A percentile compares a stretch with the other conserved stretches of the same genome.
Evolutionary conservation across 257 asterid species (phyloP).

Genomic region (Henckelia pumila): DNA sequence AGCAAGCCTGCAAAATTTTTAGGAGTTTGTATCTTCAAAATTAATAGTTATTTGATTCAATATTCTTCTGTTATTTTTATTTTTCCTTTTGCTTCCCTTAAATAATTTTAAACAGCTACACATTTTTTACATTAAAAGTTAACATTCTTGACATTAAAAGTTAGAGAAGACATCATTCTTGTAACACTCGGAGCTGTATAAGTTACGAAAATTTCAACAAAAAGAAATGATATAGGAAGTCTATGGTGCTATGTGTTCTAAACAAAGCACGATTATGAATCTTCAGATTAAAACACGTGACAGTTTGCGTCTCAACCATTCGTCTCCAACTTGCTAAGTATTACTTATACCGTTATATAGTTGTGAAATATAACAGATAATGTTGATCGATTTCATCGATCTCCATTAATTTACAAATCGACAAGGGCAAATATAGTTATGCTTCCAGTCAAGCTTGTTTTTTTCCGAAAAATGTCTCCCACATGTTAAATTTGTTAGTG

Average conservation of each 20-base stretch:
- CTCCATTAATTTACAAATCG: not conserved
- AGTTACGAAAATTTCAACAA: no score
- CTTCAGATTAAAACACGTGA: not conserved
- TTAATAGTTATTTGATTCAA: not conserved
- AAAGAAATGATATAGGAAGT: no score
- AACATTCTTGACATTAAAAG: not conserved
- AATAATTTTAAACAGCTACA: no score
- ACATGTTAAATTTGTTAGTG: no score
- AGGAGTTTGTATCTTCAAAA: not conserved
- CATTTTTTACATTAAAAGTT: no score
- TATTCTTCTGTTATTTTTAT: no score
- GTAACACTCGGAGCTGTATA: no score
- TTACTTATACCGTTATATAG: not conserved
- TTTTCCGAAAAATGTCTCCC: not conserved
- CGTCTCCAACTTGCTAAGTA: not conserved
- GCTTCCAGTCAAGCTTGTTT: not conserved
- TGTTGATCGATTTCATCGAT: not conserved
- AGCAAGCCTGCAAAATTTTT: slow-evolving; percentile 44
- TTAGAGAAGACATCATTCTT: not conserved
- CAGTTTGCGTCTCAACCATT: not conserved
- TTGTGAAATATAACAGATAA: not conserved
- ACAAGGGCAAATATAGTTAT: not conserved
- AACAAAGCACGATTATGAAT: not conserved
- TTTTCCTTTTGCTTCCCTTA: no score
- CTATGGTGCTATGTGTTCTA: not conserved